Base-by-base conservation (phyloP, 2,329 filamentous ascomycete species). In the Colletotrichum destructivum region DNA sequence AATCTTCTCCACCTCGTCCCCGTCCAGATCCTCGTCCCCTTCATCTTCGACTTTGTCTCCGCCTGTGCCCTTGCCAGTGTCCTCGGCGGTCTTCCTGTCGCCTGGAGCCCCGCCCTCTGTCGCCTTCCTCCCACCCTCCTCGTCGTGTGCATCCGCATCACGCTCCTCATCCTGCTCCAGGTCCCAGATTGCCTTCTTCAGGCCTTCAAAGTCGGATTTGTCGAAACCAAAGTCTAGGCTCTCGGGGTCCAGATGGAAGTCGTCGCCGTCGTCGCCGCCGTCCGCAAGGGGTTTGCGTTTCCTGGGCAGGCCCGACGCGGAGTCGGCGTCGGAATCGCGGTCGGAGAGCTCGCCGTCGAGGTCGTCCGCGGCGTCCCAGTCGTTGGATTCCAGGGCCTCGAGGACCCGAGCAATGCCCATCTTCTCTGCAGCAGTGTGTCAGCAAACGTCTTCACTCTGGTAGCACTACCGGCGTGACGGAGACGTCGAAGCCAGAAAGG, bases 311-410 rank as follows among this genome's bases (percentile, higher is more conserved):
- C 66, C 69, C 75, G 59, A 49, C 4, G 21, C 70, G 1, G 81
- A 75, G 49, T 81, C 79, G 2, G 18, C 72, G 64, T 80, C 76
- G 0, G 80, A 80, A 68, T 83, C 81, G 7, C 78, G 77, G 23
- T 81, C 77, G 11, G 74, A 77, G 18, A 74, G 78, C 8, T 59
- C 75, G 11, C 55, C 51, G 67, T 56, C 66, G 35, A 75, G 75
- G 13, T 74, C 74, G 63, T 82, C 80, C 2, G 83, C 84, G 26
- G 44, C 69, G 23, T 67, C 54, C 91, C 91, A 93, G 79, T 92
- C 90, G 77, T 92, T 93, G 18, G 90, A 84, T 76, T 92, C 87
- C 16, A 93, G 79, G 0, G 90, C 91, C 76, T 93, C 90, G 11
- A 84, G 83, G 2, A 89, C 84, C 12, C 91, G 85, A 1, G 87